These are phyloP conservation scores for Hymenoscyphus fraxineus DNA, from an alignment of 2,329 filamentous ascomycete genomes.

Conservation along the genomic window DNA sequence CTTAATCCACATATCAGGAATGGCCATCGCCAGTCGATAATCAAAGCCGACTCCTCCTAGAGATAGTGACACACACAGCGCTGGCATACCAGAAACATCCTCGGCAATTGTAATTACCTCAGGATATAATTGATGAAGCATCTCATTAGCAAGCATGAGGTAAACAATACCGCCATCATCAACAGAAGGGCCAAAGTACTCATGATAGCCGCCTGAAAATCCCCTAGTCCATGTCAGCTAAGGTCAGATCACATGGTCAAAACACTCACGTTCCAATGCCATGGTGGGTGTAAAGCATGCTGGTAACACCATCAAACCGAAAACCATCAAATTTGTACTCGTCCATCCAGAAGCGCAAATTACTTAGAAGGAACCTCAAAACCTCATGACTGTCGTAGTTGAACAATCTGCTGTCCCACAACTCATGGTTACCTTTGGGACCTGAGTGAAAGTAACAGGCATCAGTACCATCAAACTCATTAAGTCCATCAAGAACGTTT, in stretches of 20 bases:
- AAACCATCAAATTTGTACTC: constrained; percentile 97
- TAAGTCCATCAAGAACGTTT: constrained; percentile 91
- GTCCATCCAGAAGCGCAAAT: constrained; percentile 98
- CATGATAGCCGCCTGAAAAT: constrained; percentile 96
- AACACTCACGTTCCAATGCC: constrained; percentile 85
- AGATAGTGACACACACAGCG: constrained; percentile 80
- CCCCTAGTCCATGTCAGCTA: constrained; percentile 52
- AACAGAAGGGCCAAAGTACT: constrained; percentile 87
- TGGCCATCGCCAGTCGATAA: constrained; percentile 94
- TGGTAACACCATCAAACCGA: constrained; percentile 95
- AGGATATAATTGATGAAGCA: constrained; percentile 88
- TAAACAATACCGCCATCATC: constrained; percentile 95
- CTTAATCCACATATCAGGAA: constrained; percentile 99
- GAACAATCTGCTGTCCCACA: constrained; percentile 96
- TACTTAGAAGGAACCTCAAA: constrained; percentile 90
- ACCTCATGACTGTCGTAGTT: constrained; percentile 97
- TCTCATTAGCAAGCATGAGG: constrained; percentile 92
- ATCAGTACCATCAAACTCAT: constrained; percentile 92
- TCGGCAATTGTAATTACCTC: constrained; percentile 88
- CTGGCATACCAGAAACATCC: constrained; percentile 97
- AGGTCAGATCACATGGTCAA: background rate
- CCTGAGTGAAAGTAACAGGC: constrained; percentile 95
- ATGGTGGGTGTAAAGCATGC: constrained; percentile 95
- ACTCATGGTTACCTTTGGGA: constrained; percentile 76
- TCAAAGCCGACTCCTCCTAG: constrained; percentile 94